Evolutionary conservation across 139 green algal species (phyloP).

Genomic region (Gonium pectorale): DNA sequence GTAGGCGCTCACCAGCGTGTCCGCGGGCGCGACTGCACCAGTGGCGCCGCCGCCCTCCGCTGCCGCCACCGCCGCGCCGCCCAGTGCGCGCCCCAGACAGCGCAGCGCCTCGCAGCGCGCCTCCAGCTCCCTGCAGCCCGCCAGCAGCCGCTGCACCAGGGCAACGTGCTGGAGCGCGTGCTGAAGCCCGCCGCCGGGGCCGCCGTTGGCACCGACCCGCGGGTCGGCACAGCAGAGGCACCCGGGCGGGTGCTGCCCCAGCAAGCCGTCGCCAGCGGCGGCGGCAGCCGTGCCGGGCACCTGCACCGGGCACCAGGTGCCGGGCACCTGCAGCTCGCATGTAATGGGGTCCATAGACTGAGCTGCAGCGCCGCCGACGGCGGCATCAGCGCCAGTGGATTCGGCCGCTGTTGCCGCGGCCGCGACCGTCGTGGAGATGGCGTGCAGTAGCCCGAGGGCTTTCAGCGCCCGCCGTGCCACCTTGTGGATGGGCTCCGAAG

Average conservation of each 20-base stretch:
- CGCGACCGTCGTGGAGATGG: not conserved
- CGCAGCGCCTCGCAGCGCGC: constrained; percentile 44
- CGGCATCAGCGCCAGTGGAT: too few relatives aligned
- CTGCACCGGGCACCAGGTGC: too few relatives aligned
- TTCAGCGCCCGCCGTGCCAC: not conserved
- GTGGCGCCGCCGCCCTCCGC: too few relatives aligned
- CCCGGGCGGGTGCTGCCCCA: not conserved
- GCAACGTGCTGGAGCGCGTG: not conserved
- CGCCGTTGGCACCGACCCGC: not conserved
- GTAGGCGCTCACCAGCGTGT: constrained; percentile 40
- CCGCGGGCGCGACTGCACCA: too few relatives aligned
- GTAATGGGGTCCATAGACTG: too few relatives aligned
- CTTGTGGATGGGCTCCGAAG: not conserved
- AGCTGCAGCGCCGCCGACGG: not conserved
- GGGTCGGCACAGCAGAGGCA: not conserved
- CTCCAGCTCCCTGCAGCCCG: constrained; percentile 27
- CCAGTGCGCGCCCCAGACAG: constrained; percentile 55
- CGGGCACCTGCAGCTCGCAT: too few relatives aligned
- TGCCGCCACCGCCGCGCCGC: not conserved
- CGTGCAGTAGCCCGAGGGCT: not conserved
- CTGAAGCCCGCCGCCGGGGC: not conserved
- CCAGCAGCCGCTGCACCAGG: constrained; percentile 21
- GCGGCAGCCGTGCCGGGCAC: too few relatives aligned
- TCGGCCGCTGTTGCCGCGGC: not conserved
- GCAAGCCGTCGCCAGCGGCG: too few relatives aligned